phyloP scores from a whole-genome alignment of 805 yeast species.

The Candida caryicola region DNA sequence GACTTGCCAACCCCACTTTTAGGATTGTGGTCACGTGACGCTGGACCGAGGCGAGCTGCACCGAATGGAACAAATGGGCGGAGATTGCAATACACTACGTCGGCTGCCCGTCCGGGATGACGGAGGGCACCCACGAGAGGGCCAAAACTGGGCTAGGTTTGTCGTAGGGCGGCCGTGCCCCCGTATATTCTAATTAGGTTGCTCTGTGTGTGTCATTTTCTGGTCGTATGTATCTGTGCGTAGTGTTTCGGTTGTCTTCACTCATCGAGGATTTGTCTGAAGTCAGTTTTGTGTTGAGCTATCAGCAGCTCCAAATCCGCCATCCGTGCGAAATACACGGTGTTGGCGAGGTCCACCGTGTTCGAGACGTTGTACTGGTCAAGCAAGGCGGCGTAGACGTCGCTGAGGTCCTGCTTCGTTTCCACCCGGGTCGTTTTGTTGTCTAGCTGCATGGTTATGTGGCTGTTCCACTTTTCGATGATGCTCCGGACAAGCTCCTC shows the following conservation, averaged over 20 bases:
- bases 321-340: conserved; percentile 29
- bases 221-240: too few species aligned
- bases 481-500: conserved; percentile 22
- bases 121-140: too few species aligned
- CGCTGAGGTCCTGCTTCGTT: conserved; percentile 17
- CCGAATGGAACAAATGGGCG: too few species aligned
- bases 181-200: too few species aligned
- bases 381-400: conserved; percentile 28
- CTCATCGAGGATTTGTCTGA: conserved; percentile 13
- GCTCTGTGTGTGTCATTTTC: not conserved
- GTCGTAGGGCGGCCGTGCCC: too few species aligned
- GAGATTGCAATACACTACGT: too few species aligned
- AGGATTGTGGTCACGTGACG: too few species aligned
- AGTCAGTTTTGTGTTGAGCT: conserved; percentile 21
- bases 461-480: conserved; percentile 29
- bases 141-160: too few species aligned
- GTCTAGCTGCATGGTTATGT: conserved; percentile 26
- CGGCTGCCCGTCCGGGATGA: too few species aligned
- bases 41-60: too few species aligned
- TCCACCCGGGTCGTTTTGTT: conserved; percentile 18
- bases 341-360: conserved; percentile 42
- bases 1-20: too few species aligned
- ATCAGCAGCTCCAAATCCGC: conserved; percentile 30
- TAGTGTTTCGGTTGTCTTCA: too few species aligned
- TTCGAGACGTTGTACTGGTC: conserved; percentile 18